Percentiles rank a stretch among this genome's conserved stretches.
Evolutionary conservation across 352 stramenopile species (phyloP).

Genomic region (Plasmopara halstedii): DNA sequence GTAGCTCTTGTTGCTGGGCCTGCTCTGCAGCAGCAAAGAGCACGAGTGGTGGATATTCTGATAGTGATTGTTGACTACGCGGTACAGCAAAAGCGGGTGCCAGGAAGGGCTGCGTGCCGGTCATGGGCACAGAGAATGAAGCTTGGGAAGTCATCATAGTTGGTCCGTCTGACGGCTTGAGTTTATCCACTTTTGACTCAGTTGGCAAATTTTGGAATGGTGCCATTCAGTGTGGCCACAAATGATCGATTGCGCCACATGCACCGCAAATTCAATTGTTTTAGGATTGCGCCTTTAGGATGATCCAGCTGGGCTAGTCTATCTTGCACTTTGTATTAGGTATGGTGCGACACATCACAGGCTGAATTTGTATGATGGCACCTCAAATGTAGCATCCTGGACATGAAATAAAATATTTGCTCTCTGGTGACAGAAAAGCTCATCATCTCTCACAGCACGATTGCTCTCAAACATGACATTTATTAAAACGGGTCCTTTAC

Average conservation of each 20-base stretch:
- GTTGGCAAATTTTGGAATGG: slow-evolving; percentile 33
- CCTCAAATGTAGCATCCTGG: background rate
- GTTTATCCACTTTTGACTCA: slow-evolving; percentile 7
- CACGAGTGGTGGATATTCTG: slow-evolving; percentile 20
- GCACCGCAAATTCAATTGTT: background rate
- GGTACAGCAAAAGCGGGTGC: slow-evolving; percentile 17
- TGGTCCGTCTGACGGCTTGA: background rate
- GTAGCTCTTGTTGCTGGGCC: slow-evolving; percentile 17
- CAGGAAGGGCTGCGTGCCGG: slow-evolving; percentile 21
- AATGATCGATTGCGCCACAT: background rate
- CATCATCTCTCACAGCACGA: background rate
- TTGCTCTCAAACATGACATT: too few species aligned
- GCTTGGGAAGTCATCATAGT: slow-evolving; percentile 18
- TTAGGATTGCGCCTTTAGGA: background rate
- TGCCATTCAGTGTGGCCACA: background rate
- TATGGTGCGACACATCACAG: background rate
- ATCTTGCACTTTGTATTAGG: background rate
- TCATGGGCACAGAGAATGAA: slow-evolving; percentile 6
- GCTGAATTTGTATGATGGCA: background rate
- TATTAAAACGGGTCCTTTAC: too few species aligned
- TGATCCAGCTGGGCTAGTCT: background rate
- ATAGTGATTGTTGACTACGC: slow-evolving; percentile 23
- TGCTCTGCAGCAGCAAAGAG: slow-evolving; percentile 22
- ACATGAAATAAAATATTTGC: background rate
- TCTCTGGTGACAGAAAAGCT: too few species aligned